Conservation (phyloP, 2,329 filamentous ascomycete genomes). For the Leptographium procerum region DNA sequence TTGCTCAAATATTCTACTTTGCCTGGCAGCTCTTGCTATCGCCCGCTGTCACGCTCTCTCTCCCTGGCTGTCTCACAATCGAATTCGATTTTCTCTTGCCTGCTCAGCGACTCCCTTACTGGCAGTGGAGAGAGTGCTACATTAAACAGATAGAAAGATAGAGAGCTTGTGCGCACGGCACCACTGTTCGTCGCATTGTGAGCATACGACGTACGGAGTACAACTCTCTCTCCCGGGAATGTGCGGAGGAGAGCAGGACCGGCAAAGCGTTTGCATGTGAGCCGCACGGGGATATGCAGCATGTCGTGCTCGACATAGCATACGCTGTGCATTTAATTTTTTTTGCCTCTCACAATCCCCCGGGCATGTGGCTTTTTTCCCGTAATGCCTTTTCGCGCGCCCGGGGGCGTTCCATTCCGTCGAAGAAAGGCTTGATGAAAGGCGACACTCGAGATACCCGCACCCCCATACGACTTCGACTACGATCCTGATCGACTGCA, state of each 20-base stretch:
- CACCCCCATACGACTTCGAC: neutral
- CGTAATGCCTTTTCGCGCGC: neutral
- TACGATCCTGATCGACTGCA: neutral
- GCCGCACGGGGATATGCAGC: neutral
- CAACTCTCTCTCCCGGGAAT: neutral
- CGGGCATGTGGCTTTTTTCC: neutral
- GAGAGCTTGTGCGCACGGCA: neutral
- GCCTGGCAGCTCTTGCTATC: neutral
- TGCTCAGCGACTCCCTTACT: neutral
- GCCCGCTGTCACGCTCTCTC: neutral
- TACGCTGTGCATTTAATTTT: neutral
- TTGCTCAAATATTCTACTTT: neutral
- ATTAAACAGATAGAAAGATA: neutral
- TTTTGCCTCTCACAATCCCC: neutral
- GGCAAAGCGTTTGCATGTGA: too few species aligned
- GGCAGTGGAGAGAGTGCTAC: neutral
- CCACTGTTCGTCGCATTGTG: neutral
- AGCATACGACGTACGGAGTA: too few species aligned
- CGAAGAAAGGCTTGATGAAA: neutral
- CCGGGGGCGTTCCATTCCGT: neutral
- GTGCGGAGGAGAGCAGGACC: too few species aligned
- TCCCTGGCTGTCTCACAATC: neutral
- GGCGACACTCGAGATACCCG: neutral
- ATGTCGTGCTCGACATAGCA: neutral
- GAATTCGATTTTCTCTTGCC: neutral